These are phyloP conservation scores for Mortierella sp. DNA, from an alignment of 371 early-diverging fungal species.

Conservation along the genomic window DNA sequence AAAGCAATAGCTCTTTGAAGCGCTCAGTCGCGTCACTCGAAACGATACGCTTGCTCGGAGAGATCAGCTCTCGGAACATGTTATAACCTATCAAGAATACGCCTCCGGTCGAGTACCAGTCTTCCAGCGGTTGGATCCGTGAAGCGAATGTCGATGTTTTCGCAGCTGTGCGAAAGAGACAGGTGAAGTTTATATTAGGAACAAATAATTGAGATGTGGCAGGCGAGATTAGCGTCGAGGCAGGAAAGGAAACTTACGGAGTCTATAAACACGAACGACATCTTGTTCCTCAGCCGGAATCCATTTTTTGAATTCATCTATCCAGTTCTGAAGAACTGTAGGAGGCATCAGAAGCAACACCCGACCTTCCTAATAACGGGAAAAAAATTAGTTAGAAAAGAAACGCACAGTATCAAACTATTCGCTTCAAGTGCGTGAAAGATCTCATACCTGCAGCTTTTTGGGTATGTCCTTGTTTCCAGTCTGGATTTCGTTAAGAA, in stretches of 20 bases:
- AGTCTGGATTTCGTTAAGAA: slow-evolving; percentile 61
- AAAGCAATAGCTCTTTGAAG: slow-evolving; percentile 43
- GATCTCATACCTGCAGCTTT: slow-evolving; percentile 58
- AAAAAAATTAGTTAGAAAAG: slow-evolving; percentile 10
- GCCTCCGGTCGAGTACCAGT: slow-evolving; percentile 73
- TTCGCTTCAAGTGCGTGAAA: too few species aligned
- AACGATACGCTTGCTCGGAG: background rate
- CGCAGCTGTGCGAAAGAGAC: background rate
- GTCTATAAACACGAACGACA: slow-evolving; percentile 35
- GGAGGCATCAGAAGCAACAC: slow-evolving; percentile 87
- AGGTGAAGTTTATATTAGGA: background rate
- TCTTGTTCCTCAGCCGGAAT: slow-evolving; percentile 55
- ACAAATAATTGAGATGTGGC: background rate
- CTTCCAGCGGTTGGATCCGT: too few species aligned
- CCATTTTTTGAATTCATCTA: slow-evolving; percentile 77
- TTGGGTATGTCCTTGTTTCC: slow-evolving; percentile 58
- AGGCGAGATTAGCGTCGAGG: too few species aligned
- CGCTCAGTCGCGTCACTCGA: background rate
- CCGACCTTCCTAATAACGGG: slow-evolving; percentile 62
- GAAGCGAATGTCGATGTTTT: slow-evolving; percentile 30
- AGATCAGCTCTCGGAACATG: slow-evolving; percentile 59
- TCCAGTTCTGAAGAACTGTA: slow-evolving; percentile 83
- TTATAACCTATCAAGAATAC: slow-evolving; percentile 77
- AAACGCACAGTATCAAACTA: too few species aligned
- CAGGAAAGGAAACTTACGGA: slow-evolving; percentile 21